Percentiles rank a stretch among this genome's conserved stretches.
phyloP scores from a whole-genome alignment of 805 yeast species.

The Yamadazyma phyllophila region DNA sequence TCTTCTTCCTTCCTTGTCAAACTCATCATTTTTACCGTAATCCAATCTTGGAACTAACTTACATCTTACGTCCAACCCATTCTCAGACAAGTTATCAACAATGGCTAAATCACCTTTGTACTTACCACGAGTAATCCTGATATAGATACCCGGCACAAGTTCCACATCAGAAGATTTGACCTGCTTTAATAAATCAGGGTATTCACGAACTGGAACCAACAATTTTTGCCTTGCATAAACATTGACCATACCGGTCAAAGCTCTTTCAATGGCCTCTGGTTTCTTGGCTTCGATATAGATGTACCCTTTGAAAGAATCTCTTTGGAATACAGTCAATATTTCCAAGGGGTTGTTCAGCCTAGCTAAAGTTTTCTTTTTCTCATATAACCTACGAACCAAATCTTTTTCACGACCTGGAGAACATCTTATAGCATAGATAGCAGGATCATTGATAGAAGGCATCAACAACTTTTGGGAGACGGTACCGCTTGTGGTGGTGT shows the following conservation, averaged over 20 bases:
- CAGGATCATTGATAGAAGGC: conserved; percentile 96
- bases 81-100: conserved; percentile 89
- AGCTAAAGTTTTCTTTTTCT: conserved; percentile 77
- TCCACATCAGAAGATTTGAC: conserved; percentile 85
- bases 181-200: conserved; percentile 89
- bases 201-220: conserved; percentile 92
- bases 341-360: conserved; percentile 76
- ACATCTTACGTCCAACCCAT: conserved; percentile 92
- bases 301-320: conserved; percentile 90
- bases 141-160: conserved; percentile 88
- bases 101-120: conserved; percentile 91
- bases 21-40: conserved; percentile 65
- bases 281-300: conserved; percentile 92
- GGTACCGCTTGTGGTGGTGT: conserved; percentile 55
- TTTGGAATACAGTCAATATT: conserved; percentile 85
- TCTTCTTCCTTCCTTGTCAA: conserved; percentile 46
- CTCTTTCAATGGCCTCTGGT: conserved; percentile 86
- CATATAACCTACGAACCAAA: conserved; percentile 76
- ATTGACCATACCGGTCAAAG: conserved; percentile 86
- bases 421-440: conserved; percentile 93
- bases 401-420: conserved; percentile 93
- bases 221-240: conserved; percentile 71
- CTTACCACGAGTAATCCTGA: conserved; percentile 85
- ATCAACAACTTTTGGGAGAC: conserved; percentile 91
- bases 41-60: conserved; percentile 91